Conservation (phyloP, 306 rosid species). For the Argentina anserina region DNA sequence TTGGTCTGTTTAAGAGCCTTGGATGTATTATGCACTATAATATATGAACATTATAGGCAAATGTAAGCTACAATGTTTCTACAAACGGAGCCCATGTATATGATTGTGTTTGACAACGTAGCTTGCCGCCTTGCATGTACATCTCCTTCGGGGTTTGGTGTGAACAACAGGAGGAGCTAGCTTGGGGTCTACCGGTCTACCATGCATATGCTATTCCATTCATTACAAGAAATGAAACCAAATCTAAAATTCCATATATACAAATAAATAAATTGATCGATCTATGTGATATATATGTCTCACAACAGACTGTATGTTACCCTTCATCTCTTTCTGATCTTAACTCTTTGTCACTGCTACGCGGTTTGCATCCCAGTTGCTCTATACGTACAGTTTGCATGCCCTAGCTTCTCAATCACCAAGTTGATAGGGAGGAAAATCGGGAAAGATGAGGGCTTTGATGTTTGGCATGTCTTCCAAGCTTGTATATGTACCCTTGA, state of each 20-base stretch:
- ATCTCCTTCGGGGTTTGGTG: slow-evolving; percentile 4
- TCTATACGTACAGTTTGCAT: background rate
- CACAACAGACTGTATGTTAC: background rate
- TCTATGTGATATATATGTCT: slow-evolving; percentile 2
- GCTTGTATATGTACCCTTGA: background rate
- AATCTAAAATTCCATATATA: background rate
- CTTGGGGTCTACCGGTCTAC: slow-evolving; percentile 42
- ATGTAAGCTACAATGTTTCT: slow-evolving; percentile 8
- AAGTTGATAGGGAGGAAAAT: background rate
- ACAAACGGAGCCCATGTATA: slow-evolving; percentile 11
- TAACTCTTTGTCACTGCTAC: background rate
- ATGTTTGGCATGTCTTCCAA: background rate
- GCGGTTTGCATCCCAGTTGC: background rate
- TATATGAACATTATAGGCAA: background rate
- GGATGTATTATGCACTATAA: background rate
- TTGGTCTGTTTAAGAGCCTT: slow-evolving; percentile 10
- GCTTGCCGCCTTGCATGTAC: background rate
- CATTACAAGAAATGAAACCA: background rate
- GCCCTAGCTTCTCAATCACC: background rate
- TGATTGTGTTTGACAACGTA: slow-evolving; percentile 16
- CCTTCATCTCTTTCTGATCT: background rate
- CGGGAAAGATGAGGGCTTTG: background rate
- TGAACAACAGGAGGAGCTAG: slow-evolving; percentile 11
- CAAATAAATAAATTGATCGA: too few species aligned
- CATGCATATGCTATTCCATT: slow-evolving; percentile 18